phyloP scores from a whole-genome alignment of 2,329 filamentous ascomycete species.

The Botryotinia globosa region DNA sequence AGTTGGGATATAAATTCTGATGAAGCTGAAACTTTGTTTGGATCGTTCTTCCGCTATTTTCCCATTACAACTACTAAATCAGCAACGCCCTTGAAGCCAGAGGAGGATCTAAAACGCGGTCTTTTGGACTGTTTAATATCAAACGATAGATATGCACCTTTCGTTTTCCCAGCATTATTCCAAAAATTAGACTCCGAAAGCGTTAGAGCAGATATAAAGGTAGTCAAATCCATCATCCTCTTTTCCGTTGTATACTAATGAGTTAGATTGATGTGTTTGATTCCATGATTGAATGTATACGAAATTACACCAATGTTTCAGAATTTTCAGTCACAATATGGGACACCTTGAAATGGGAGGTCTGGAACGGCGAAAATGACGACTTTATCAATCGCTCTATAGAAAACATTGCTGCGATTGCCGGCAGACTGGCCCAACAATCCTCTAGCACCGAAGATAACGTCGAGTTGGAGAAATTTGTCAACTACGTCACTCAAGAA shows the following conservation, averaged over 20 bases:
- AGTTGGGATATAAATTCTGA: conserved; percentile 26
- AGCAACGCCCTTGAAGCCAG: conserved; percentile 18
- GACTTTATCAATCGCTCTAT: conserved; percentile 34
- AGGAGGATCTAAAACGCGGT: conserved; percentile 29
- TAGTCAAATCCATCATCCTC: conserved; percentile 21
- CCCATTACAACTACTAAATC: conserved; percentile 31
- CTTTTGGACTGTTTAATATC: conserved; percentile 34
- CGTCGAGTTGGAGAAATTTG: conserved; percentile 19
- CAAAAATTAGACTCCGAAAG: conserved; percentile 32
- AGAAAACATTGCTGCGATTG: conserved; percentile 29
- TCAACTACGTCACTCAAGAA: conserved; percentile 22
- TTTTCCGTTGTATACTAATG: conserved; percentile 24
- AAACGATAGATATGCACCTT: conserved; percentile 31
- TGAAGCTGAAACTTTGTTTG: conserved; percentile 29
- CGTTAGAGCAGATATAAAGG: conserved; percentile 35
- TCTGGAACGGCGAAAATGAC: conserved; percentile 38
- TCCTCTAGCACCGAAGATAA: conserved; percentile 15
- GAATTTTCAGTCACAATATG: conserved; percentile 35
- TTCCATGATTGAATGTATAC: conserved; percentile 28
- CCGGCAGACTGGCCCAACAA: conserved; percentile 15
- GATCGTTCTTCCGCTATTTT: conserved; percentile 35
- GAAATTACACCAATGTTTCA: conserved; percentile 26
- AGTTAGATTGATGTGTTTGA: conserved; percentile 33
- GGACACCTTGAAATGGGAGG: conserved; percentile 38
- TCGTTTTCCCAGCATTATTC: conserved; percentile 30